A percentile compares a stretch with the other conserved stretches of the same genome.
phyloP scores from a whole-genome alignment of 345 rosid genomes.

The Leavenworthia alabamica region DNA sequence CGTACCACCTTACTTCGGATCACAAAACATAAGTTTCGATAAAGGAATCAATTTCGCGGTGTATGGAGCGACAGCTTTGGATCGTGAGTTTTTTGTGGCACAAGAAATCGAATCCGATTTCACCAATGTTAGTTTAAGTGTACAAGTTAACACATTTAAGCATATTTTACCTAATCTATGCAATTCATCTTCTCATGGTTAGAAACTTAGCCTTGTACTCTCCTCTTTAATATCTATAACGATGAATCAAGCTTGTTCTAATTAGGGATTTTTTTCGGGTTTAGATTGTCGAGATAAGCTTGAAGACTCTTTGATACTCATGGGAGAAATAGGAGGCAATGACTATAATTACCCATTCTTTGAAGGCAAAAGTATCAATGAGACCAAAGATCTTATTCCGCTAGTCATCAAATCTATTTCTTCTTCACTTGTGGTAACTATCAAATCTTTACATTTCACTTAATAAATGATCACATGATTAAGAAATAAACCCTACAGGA shows the following conservation, averaged over 20 bases:
- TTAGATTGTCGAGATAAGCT: conserved; percentile 36
- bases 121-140: conserved; percentile 35
- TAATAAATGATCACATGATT: not conserved
- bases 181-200: conserved; percentile 26
- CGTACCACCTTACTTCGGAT: conserved; percentile 37
- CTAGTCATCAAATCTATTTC: conserved; percentile 27
- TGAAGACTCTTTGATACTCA: conserved; percentile 31
- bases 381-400: conserved; percentile 32
- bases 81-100: conserved; percentile 19
- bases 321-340: conserved; percentile 62
- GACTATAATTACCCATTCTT: conserved; percentile 36
- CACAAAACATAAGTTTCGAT: conserved; percentile 22
- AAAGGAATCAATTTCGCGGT: conserved; percentile 51
- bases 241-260: not conserved
- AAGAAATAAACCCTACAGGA: conserved; percentile 30
- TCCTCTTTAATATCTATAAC: not conserved
- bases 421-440: conserved; percentile 40
- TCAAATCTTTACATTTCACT: not conserved
- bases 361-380: conserved; percentile 16
- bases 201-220: not conserved
- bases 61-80: conserved; percentile 46
- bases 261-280: not conserved
- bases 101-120: conserved; percentile 23
- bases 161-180: conserved; percentile 37
- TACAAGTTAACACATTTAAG: conserved; percentile 38